Conservation (phyloP, 495 filamentous ascomycete species). For the Usnea hakonensis region DNA sequence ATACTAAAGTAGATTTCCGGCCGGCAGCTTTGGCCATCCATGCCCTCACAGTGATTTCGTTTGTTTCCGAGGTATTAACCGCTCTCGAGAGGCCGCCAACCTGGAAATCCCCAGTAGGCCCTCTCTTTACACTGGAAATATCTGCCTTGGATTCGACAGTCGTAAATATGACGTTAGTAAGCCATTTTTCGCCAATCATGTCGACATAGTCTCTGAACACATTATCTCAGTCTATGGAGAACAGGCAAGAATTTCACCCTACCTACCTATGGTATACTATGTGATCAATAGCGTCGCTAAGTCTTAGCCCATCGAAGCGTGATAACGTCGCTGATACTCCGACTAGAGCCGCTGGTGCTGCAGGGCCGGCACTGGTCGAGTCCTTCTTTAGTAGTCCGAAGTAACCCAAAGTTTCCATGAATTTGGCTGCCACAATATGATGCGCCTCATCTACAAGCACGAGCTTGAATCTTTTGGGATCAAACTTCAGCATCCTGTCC, state of each 20-base stretch:
- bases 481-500: conserved; percentile 71
- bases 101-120: conserved; percentile 70
- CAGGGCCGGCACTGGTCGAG: conserved; percentile 10
- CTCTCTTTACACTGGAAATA: conserved; percentile 57
- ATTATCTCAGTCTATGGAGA: background rate
- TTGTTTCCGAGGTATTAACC: conserved; percentile 70
- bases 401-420: conserved; percentile 62
- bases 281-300: conserved; percentile 85
- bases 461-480: conserved; percentile 75
- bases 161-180: conserved; percentile 84
- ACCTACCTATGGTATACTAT: conserved; percentile 82
- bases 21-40: conserved; percentile 70
- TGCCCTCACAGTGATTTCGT: conserved; percentile 71
- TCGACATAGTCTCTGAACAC: conserved; percentile 66
- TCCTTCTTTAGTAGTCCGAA: conserved; percentile 56
- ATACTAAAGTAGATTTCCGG: conserved; percentile 81
- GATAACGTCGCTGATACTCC: conserved; percentile 93
- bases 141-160: conserved; percentile 79
- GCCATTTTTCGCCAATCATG: conserved; percentile 84
- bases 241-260: background rate
- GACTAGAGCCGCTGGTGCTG: conserved; percentile 61
- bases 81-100: conserved; percentile 61
- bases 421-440: conserved; percentile 81
- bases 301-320: conserved; percentile 74
- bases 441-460: conserved; percentile 97